A percentile compares a stretch with the other conserved stretches of the same genome.
phyloP scores from a whole-genome alignment of 257 asterid genomes.

The Primulina tabacum region DNA sequence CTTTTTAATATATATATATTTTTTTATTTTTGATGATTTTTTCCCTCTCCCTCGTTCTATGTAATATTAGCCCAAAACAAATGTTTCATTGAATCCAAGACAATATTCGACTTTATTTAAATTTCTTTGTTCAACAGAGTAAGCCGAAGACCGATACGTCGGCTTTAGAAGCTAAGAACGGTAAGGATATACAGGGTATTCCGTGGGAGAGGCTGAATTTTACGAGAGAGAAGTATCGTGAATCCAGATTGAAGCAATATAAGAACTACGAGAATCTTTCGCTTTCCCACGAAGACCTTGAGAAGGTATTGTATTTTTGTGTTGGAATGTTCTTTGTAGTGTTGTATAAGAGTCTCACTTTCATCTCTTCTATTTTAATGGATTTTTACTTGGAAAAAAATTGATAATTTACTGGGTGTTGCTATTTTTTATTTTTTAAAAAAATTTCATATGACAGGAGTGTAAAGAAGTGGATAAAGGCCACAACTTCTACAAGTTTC shows the following conservation, averaged over 20 bases:
- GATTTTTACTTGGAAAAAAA: too few relatives aligned
- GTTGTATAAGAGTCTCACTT: neutral
- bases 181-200: conserved; percentile 96
- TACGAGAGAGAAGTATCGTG: conserved; percentile 72
- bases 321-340: neutral
- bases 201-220: conserved; percentile 89
- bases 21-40: neutral
- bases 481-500: conserved; percentile 69
- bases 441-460: conserved; percentile 35
- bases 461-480: conserved; percentile 78
- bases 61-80: too few relatives aligned
- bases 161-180: conserved; percentile 71
- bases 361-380: too few relatives aligned
- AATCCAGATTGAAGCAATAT: conserved; percentile 72
- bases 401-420: conserved; percentile 4
- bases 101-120: neutral
- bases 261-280: conserved; percentile 70
- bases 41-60: too few relatives aligned
- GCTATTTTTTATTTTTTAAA: conserved; percentile 13
- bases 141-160: conserved; percentile 68
- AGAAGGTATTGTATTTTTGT: conserved; percentile 41
- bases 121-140: conserved; percentile 33
- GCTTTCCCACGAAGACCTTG: conserved; percentile 46
- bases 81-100: too few relatives aligned
- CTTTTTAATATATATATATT: too few relatives aligned